Conservation (phyloP, 2,329 filamentous ascomycete species). For the Neophaeococcomyces mojaviensis region DNA sequence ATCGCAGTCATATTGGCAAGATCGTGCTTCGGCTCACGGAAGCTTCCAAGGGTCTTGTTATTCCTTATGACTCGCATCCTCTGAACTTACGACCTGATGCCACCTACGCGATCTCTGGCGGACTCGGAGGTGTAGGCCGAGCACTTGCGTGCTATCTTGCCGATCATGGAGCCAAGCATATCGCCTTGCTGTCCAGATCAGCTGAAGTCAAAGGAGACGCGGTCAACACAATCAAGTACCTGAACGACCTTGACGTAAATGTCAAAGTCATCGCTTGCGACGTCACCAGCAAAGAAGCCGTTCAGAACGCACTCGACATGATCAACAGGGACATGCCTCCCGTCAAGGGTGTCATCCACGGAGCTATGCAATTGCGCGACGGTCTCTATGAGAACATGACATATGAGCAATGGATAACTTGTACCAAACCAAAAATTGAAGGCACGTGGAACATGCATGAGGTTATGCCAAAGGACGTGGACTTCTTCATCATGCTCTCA, state of each 20-base stretch:
- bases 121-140: constrained; percentile 50
- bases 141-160: constrained; percentile 46
- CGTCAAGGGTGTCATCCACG: constrained; percentile 41
- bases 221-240: constrained; percentile 17
- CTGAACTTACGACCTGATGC: too few relatives aligned
- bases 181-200: constrained; percentile 34
- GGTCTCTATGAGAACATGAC: constrained; percentile 32
- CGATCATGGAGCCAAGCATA: constrained; percentile 43
- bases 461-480: constrained; percentile 18
- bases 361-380: constrained; percentile 38
- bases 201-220: constrained; percentile 29
- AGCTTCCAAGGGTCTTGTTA: too few relatives aligned
- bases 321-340: constrained; percentile 22
- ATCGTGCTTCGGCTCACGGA: too few relatives aligned
- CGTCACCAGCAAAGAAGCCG: constrained; percentile 27
- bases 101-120: constrained; percentile 51
- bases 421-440: constrained; percentile 34
- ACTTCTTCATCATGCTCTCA: constrained; percentile 36
- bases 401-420: constrained; percentile 31
- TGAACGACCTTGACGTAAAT: constrained; percentile 19
- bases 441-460: constrained; percentile 32
- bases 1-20: too few relatives aligned
- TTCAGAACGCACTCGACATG: constrained; percentile 20
- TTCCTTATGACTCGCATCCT: too few relatives aligned
- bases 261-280: constrained; percentile 28